phyloP scores from a whole-genome alignment of 768 basidiomycete species.

The Crucibulum laeve region DNA sequence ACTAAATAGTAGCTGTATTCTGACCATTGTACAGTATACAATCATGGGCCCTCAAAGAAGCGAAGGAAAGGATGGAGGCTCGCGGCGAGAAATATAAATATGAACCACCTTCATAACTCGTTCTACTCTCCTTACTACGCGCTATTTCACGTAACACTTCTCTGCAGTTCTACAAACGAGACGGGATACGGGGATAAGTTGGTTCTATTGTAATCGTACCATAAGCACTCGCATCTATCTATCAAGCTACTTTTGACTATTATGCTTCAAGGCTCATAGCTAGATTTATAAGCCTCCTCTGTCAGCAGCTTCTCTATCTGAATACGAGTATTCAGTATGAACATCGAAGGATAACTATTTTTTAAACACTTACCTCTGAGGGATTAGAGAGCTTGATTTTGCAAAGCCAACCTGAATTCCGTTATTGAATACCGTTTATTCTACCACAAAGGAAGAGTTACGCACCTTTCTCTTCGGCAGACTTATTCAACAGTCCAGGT shows the following conservation, averaged over 20 bases:
- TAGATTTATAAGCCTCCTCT: conserved; percentile 65
- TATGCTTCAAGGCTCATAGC: conserved; percentile 24
- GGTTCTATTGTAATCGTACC: neutral
- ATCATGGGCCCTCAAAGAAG: conserved; percentile 89
- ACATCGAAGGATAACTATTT: neutral
- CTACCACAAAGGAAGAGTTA: neutral
- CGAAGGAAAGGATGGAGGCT: conserved; percentile 86
- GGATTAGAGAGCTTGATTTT: conserved; percentile 81
- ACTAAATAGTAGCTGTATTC: neutral
- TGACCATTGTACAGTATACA: conserved; percentile 58
- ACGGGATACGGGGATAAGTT: too few species aligned
- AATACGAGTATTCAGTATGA: neutral
- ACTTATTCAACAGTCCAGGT: conserved; percentile 86
- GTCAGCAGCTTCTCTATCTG: conserved; percentile 72
- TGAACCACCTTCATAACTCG: conserved; percentile 38
- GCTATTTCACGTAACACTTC: too few species aligned
- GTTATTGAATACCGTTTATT: neutral
- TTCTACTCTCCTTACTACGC: neutral
- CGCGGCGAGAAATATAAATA: conserved; percentile 90
- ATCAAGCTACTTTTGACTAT: neutral
- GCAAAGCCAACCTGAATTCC: conserved; percentile 84
- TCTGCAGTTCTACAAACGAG: too few species aligned
- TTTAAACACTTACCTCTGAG: conserved; percentile 52
- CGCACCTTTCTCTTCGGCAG: conserved; percentile 78
- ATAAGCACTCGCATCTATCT: neutral